Conservation (phyloP, 1,284 basidiomycete species). For the Trametes sp. region DNA sequence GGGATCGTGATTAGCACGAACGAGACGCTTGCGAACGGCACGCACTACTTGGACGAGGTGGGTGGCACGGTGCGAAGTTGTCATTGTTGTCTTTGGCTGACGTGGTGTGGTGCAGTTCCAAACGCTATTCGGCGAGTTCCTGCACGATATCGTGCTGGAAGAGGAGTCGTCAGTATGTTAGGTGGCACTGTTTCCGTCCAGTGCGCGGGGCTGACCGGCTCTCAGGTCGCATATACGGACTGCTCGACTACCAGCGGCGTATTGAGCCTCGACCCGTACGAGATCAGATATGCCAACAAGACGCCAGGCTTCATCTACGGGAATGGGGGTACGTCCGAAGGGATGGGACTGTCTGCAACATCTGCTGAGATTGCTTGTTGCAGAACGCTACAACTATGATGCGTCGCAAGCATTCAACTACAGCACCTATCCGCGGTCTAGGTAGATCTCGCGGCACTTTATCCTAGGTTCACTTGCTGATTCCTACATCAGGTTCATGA, state of each 20-base stretch:
- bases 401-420: constrained; percentile 62
- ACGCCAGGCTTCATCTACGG: constrained; percentile 64
- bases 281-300: constrained; percentile 58
- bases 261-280: constrained; percentile 62
- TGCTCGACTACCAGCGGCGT: constrained; percentile 69
- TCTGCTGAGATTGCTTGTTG: neutral
- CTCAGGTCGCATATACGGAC: constrained; percentile 66
- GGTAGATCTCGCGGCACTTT: constrained; percentile 40
- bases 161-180: constrained; percentile 57
- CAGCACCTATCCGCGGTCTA: constrained; percentile 60
- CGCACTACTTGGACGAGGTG: constrained; percentile 59
- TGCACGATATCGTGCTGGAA: constrained; percentile 53
- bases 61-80: constrained; percentile 15
- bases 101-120: constrained; percentile 48
- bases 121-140: constrained; percentile 59
- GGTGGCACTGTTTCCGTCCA: neutral
- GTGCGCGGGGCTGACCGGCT: neutral
- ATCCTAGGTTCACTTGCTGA: neutral
- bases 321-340: constrained; percentile 51
- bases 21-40: constrained; percentile 46
- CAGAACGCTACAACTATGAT: constrained; percentile 66
- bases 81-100: neutral
- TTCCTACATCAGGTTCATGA: constrained; percentile 53
- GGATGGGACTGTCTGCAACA: too few relatives aligned
- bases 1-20: constrained; percentile 56